Conservation (phyloP, 1,284 basidiomycete genomes). For the Cutaneotrichosporon sp. region DNA sequence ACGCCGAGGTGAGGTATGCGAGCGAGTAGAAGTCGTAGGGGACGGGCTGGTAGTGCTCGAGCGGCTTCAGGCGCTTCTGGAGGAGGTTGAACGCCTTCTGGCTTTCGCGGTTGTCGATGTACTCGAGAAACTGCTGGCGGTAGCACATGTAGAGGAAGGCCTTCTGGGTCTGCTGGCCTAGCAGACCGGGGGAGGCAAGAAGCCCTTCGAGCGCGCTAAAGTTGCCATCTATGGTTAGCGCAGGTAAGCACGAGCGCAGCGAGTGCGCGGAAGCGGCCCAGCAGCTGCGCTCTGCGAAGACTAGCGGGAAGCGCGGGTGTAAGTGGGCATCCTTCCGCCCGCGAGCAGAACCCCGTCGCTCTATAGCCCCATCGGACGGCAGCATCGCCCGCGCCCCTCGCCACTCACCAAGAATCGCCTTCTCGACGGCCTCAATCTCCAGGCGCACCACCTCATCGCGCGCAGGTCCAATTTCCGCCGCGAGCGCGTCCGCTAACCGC, state of each 20-base stretch:
- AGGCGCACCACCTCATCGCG: slow-evolving; percentile 32
- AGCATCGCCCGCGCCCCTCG: background rate
- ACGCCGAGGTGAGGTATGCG: slow-evolving; percentile 56
- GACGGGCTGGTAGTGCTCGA: slow-evolving; percentile 58
- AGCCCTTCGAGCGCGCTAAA: slow-evolving; percentile 55
- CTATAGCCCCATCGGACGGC: background rate
- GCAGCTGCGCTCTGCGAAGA: too few species aligned
- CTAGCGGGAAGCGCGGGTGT: too few species aligned
- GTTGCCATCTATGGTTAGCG: slow-evolving; percentile 52
- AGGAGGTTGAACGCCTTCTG: slow-evolving; percentile 58
- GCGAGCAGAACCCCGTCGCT: background rate
- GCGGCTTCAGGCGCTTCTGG: slow-evolving; percentile 56
- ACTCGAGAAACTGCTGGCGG: slow-evolving; percentile 55
- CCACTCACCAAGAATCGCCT: slow-evolving; percentile 50
- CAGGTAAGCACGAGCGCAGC: background rate
- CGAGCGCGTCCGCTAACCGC: slow-evolving; percentile 48
- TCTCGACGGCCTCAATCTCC: slow-evolving; percentile 52
- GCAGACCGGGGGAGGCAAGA: slow-evolving; percentile 47
- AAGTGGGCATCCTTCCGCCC: background rate
- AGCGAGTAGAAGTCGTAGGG: slow-evolving; percentile 57
- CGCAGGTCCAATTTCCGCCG: slow-evolving; percentile 51
- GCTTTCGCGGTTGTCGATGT: slow-evolving; percentile 57
- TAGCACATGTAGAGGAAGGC: slow-evolving; percentile 55
- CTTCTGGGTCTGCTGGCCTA: slow-evolving; percentile 54
- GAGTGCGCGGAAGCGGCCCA: background rate